phyloP scores from a whole-genome alignment of 2,329 filamentous ascomycete species.

The Microdochium nivale region DNA sequence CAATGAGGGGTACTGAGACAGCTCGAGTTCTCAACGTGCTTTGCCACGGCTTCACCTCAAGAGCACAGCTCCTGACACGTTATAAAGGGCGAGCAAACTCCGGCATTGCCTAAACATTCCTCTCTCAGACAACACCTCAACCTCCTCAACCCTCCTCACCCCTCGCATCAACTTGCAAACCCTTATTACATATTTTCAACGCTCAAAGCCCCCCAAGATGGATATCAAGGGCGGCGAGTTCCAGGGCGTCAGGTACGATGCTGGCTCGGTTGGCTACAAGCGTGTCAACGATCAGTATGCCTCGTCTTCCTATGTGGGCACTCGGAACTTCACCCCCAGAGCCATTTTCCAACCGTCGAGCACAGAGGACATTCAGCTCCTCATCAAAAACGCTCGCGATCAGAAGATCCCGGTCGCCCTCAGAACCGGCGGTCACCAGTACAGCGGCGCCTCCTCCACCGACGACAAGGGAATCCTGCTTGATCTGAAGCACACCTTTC shows the following conservation, averaged over 20 bases:
- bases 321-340: conserved; percentile 33
- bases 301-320: conserved; percentile 27
- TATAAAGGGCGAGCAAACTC: no score
- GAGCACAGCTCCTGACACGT: no score
- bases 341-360: conserved; percentile 33
- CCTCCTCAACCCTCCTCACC: no score
- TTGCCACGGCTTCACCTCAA: background rate
- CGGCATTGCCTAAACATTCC: no score
- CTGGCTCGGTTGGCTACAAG: background rate
- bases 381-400: conserved; percentile 29
- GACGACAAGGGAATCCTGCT: conserved; percentile 34
- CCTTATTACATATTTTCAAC: no score
- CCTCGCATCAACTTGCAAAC: no score
- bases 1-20: no score
- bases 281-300: conserved; percentile 28
- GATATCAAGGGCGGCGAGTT: no score
- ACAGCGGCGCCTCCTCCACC: conserved; percentile 39
- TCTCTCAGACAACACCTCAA: background rate
- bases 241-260: no score
- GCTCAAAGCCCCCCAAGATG: no score
- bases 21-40: no score
- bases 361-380: conserved; percentile 30
- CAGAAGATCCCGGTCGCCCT: conserved; percentile 33
- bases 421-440: conserved; percentile 38
- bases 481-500: conserved; percentile 31